A percentile compares a stretch with the other conserved stretches of the same genome.
Evolutionary conservation across 2,329 filamentous ascomycete genomes (phyloP).

Genomic region (Seiridium cupressi): DNA sequence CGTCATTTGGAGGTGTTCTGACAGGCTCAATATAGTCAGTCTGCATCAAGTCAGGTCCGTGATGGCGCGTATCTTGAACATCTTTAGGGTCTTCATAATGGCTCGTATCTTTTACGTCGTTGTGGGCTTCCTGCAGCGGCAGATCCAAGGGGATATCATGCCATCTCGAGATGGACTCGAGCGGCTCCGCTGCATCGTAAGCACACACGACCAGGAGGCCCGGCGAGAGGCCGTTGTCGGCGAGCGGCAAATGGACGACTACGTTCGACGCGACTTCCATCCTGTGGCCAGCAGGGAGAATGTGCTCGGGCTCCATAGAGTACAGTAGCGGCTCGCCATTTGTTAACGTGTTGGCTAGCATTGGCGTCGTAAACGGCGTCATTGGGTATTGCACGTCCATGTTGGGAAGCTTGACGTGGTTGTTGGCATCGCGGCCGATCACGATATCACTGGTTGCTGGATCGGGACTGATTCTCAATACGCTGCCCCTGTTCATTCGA

Average conservation of each 20-base stretch:
- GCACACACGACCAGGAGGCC: neutral
- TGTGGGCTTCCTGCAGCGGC: neutral
- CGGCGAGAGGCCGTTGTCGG: neutral
- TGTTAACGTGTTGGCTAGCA: neutral
- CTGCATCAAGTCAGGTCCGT: neutral
- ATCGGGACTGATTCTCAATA: neutral
- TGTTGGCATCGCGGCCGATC: neutral
- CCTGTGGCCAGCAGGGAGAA: neutral
- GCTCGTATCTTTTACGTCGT: no score
- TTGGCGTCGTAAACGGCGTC: neutral
- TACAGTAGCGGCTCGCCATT: neutral
- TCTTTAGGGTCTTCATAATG: no score
- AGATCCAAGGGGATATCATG: neutral
- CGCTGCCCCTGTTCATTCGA: neutral
- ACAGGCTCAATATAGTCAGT: neutral
- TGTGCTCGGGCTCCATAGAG: neutral
- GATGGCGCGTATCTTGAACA: no score
- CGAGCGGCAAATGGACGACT: neutral
- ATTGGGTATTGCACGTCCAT: neutral
- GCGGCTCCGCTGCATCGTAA: neutral
- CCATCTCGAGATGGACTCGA: neutral
- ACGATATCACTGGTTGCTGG: neutral
- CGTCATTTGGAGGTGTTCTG: no score
- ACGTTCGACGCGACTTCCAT: neutral
- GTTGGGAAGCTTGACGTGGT: neutral